These are phyloP conservation scores for Plasmodium malariae DNA, from an alignment of 169 alveolate species.

Conservation along the genomic window DNA sequence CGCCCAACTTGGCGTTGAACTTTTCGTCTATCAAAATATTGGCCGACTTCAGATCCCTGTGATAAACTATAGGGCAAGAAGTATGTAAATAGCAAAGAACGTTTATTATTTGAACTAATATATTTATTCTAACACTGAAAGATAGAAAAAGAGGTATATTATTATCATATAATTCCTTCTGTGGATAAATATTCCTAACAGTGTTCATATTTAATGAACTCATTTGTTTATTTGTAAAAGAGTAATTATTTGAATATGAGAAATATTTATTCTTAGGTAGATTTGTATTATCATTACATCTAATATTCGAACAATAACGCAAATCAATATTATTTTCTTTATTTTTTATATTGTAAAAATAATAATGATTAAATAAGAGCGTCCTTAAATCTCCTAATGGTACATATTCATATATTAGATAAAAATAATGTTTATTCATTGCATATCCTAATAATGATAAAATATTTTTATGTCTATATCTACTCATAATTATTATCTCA, in stretches of 20 bases:
- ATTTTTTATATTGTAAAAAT: conserved; percentile 47
- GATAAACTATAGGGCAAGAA: conserved; percentile 77
- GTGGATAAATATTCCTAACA: background rate
- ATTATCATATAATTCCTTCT: conserved; percentile 1
- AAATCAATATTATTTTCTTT: conserved; percentile 13
- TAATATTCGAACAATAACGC: background rate
- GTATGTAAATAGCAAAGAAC: conserved; percentile 66
- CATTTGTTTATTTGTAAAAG: conserved; percentile 12
- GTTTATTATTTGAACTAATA: conserved; percentile 58
- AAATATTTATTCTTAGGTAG: conserved; percentile 7
- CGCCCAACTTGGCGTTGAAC: conserved; percentile 81
- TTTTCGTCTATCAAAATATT: conserved; percentile 82
- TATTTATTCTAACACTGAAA: conserved; percentile 33
- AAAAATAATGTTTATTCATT: conserved; percentile 31
- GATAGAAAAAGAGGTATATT: conserved; percentile 33
- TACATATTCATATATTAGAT: conserved; percentile 55
- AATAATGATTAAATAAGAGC: conserved; percentile 57
- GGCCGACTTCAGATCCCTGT: conserved; percentile 82
- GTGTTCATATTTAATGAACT: background rate
- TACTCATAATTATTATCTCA: conserved; percentile 71
- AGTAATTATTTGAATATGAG: background rate
- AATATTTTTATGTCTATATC: conserved; percentile 74
- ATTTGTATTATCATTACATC: conserved; percentile 1
- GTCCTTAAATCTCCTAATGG: conserved; percentile 70
- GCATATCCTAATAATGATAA: conserved; percentile 68